Evolutionary conservation across 2,329 filamentous ascomycete species (phyloP), one percentile per base, ranked within the genome.

Genomic region (Rhynchosporium secalis): DNA sequence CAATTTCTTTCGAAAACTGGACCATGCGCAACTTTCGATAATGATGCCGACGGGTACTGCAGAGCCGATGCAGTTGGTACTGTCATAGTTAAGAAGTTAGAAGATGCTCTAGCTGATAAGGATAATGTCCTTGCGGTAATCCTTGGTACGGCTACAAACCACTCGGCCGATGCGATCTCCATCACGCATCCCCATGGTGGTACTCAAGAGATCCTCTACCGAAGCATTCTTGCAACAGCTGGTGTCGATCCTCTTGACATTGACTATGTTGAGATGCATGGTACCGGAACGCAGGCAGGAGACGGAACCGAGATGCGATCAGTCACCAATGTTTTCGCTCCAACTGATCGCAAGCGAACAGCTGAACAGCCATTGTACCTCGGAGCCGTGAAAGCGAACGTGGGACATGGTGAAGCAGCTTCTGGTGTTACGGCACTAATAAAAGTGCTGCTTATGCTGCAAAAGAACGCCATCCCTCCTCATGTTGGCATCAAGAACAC

Each of bases 181-280:
- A 95, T 96, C 71, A 95, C 91, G 0, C 89, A 91, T 62, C 92
- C 92, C 1, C 90, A 95, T 73, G 89, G 86, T 3, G 88, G 85
- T 13, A 88, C 89, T 0, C 92, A 96, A 74, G 85, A 89, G 12
- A 79, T 54, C 91, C 78, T 95, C 10, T 94, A 89, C 70, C 83
- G 84, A 61, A 80, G 84, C 45, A 86, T 95, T 33, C 80, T 95
- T 1, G 83, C 88, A 54, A 84, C 90, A 48, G 87, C 90, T 47
- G 87, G 88, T 62, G 82, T 95, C 28, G 87, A 93, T 70, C 88
- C 91, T 1, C 82, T 86, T 56, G 89, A 93, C 66, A 83, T 96
- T 55, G 86, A 86, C 75, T 96, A 94, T 71, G 87, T 96, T 8
- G 92, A 96, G 76, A 92, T 95, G 87, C 91, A 96, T 74, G 92